These are phyloP conservation scores for Xanthoconium separans DNA, from an alignment of 1,284 basidiomycete genomes.

Conservation along the genomic window DNA sequence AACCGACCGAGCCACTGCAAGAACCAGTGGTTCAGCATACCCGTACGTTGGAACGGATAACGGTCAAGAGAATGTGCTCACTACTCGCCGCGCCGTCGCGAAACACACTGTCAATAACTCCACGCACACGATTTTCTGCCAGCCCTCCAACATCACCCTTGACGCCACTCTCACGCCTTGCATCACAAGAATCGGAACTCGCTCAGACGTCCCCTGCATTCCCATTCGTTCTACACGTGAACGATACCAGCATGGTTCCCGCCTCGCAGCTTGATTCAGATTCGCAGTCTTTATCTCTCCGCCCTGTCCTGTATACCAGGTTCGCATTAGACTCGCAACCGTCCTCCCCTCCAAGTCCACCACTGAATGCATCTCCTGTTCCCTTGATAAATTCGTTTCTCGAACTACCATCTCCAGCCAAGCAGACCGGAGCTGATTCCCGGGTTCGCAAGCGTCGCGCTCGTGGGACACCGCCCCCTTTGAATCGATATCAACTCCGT, in stretches of 20 bases:
- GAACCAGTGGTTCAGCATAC: slow-evolving; percentile 16
- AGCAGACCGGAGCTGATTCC: slow-evolving; percentile 5
- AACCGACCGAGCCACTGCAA: slow-evolving; percentile 49
- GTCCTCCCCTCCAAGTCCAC: slow-evolving; percentile 7
- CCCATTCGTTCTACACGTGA: slow-evolving; percentile 46
- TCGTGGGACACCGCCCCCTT: slow-evolving; percentile 10
- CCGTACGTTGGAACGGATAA: slow-evolving; percentile 21
- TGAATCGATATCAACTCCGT: slow-evolving; percentile 31
- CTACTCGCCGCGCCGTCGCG: slow-evolving; percentile 9
- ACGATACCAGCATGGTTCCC: slow-evolving; percentile 35
- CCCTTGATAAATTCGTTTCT: slow-evolving; percentile 6
- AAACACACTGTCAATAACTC: slow-evolving; percentile 2
- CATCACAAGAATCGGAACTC: slow-evolving; percentile 45
- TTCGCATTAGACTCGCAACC: slow-evolving; percentile 34
- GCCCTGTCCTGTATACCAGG: slow-evolving; percentile 37
- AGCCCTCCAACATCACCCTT: slow-evolving; percentile 27
- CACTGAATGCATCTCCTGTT: slow-evolving; percentile 9
- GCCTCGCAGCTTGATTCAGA: slow-evolving; percentile 40
- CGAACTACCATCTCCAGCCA: slow-evolving; percentile 12
- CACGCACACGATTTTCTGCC: slow-evolving; percentile 10
- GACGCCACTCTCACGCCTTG: slow-evolving; percentile 23
- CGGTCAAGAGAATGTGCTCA: slow-evolving; percentile 18
- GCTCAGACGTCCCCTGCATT: slow-evolving; percentile 53
- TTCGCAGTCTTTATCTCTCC: slow-evolving; percentile 31
- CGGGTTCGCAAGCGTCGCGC: slow-evolving; percentile 14